A percentile compares a stretch with the other conserved stretches of the same genome.
phyloP scores from a whole-genome alignment of 805 yeast genomes.

The Priceomyces castillae region DNA sequence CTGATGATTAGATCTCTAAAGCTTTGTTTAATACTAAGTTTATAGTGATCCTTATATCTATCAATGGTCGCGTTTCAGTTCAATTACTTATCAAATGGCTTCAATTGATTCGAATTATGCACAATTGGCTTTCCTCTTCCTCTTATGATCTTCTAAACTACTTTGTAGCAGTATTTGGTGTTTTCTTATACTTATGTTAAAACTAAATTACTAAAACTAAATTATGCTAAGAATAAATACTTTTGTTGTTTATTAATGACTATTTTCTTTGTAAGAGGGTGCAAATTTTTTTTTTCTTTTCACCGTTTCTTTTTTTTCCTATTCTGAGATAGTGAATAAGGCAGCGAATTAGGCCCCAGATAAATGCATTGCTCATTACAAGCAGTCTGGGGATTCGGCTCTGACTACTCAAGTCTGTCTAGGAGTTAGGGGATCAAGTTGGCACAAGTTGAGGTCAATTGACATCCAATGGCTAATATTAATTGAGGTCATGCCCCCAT shows the following conservation, averaged over 20 bases:
- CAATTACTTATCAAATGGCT: not conserved
- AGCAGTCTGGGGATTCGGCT: too few relatives aligned
- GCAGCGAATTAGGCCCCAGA: not conserved
- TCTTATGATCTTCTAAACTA: not conserved
- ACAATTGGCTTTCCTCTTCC: not conserved
- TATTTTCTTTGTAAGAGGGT: conserved; percentile 9
- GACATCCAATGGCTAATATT: not conserved
- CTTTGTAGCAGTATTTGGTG: not conserved
- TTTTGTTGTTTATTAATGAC: conserved; percentile 9
- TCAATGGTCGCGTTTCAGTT: not conserved
- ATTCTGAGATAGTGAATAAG: not conserved
- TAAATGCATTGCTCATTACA: not conserved
- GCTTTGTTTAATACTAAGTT: not conserved
- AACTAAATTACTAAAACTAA: not conserved
- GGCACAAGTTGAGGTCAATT: not conserved
- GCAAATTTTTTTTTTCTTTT: conserved; percentile 10
- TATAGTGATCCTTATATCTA: not conserved
- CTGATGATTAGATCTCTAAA: not conserved
- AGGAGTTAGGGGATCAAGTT: not conserved
- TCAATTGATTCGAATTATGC: not conserved
- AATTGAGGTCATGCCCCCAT: not conserved
- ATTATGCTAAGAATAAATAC: conserved; percentile 1
- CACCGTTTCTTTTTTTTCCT: conserved; percentile 8
- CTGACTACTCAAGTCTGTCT: too few relatives aligned
- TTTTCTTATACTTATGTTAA: not conserved